Base-by-base conservation (phyloP, 768 basidiomycete genomes). In the Trametes cingulata region DNA sequence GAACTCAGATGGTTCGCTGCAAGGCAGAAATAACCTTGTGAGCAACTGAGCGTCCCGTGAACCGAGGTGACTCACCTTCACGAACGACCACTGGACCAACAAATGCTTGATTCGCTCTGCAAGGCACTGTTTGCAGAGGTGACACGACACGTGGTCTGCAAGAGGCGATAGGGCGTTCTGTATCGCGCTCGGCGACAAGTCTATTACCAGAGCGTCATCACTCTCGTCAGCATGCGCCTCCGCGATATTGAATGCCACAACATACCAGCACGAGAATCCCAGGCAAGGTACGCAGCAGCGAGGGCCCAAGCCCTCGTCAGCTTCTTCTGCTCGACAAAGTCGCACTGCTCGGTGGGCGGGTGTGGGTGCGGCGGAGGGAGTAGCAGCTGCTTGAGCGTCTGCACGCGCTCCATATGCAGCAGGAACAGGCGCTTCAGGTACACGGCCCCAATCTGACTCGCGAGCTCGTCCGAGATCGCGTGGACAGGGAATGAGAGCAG, bases 31-130 rank as follows among this genome's bases (percentile, higher is more conserved):
- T 10, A 10, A 33, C 10, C 29, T 4, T 4, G 10, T 33, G 29
- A n/a, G n/a, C n/a, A n/a, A n/a, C n/a, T n/a, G n/a, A n/a, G n/a
- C n/a, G n/a, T n/a, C n/a, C n/a, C n/a, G n/a, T n/a, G n/a, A n/a
- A n/a, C n/a, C n/a, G n/a, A n/a, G n/a, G n/a, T n/a, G n/a, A n/a
- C n/a, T n/a, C n/a, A 88, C 90, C 77, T 90, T 91, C 54, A 91
- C 87, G 36, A 84, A 76, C 8, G 90, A 87, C 90, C 90, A 92
- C 67, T 90, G 87, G 29, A 85, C 73, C 29, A 89, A 73, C 43
- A 91, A 77, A 42, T 80, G 79, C 71, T 84, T 85, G 48, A 91
- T 80, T 25, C 90, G 82, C n/a, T 87, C 85, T 48, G 79, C 75
- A 27, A 92, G 79, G 1, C 81, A 76, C 43, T 77, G 69, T 62